These are phyloP conservation scores for Psilocybe subaeruginosa DNA, from an alignment of 768 basidiomycete genomes.

Conservation along the genomic window DNA sequence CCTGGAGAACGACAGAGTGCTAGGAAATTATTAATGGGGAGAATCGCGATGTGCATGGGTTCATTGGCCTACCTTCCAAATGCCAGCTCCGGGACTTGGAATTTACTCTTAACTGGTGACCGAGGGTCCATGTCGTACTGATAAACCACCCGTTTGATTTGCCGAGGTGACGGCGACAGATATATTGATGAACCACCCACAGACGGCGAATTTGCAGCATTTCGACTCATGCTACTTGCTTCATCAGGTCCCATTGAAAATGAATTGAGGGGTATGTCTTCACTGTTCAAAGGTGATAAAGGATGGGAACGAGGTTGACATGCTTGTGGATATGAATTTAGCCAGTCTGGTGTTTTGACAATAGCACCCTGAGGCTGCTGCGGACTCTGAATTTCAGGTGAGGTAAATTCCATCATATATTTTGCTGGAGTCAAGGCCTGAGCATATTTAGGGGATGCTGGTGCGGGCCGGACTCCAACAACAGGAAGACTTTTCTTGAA, in stretches of 20 bases:
- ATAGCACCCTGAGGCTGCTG: slow-evolving; percentile 19
- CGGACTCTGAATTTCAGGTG: background rate
- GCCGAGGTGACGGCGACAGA: slow-evolving; percentile 2
- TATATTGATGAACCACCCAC: slow-evolving; percentile 11
- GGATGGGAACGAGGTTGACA: slow-evolving; percentile 10
- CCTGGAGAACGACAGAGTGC: slow-evolving; percentile 6
- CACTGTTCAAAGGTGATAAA: slow-evolving; percentile 17
- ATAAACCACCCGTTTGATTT: background rate
- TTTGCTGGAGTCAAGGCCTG: slow-evolving; percentile 16
- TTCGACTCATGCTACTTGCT: background rate
- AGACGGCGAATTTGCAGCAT: background rate
- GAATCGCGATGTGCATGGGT: background rate
- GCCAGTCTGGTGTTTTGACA: slow-evolving; percentile 34
- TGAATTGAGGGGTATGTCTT: slow-evolving; percentile 12
- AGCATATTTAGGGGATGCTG: slow-evolving; percentile 17
- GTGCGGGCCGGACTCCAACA: slow-evolving; percentile 16
- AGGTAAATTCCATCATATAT: background rate
- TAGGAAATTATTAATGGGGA: background rate
- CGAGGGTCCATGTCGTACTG: slow-evolving; percentile 21
- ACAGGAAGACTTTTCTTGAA: slow-evolving; percentile 7
- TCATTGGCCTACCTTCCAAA: slow-evolving; percentile 12
- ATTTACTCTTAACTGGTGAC: slow-evolving; percentile 18
- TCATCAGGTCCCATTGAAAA: slow-evolving; percentile 3
- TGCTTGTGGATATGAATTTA: slow-evolving; percentile 27
- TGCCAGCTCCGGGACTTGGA: slow-evolving; percentile 17